Base-by-base conservation (phyloP, 257 asterid genomes). In the Fraxinus quadrangulata region DNA sequence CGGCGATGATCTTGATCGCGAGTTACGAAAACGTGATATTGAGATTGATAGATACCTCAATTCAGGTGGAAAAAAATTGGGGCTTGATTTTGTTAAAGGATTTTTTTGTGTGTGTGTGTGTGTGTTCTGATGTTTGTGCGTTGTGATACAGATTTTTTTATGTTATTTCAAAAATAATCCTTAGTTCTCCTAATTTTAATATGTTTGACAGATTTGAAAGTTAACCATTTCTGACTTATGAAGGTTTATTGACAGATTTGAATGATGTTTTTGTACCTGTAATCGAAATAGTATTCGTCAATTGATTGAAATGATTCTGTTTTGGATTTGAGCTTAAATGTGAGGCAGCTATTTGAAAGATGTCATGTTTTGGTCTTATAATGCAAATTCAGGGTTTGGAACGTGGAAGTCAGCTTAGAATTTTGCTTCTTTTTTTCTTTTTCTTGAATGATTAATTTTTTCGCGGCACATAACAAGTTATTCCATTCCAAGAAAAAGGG, bases 1-100 rank as follows among this genome's bases (percentile, higher is more conserved):
- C 5, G 91, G 96, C 3, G 97, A 91, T 81, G 90, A 89, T 67
- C 81, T 90, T 81, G 96, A 93, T 51, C 87, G 84, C 3, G 96
- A 93, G 87, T 42, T 96, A 80, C 94, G 84, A 80, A 90, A 94
- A 47, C 97, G 92, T 74, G 97, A 92, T 79, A 90, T 91, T 76
- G 99, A 96, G 80, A 78, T 92, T 71, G 97, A 89, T 81, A 87
- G 98, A 89, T 96, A 82, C 77, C 76, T 96, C 36, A 93, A 84
- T 90, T 78, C 97, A 93, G 97, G 99, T 95, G 70, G 49, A 83
- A 40, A 39, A 24, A 68, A 5, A 10, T 13, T 49, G 54, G n/a
- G 40, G 68, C 3, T 82, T 56, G 40, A 45, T 30, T 16, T 33
- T 17, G 21, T 49, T 68, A 0, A 71, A 12, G 39, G 42, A 31